Conservation (phyloP, 2,329 filamentous ascomycete genomes). For the Penicillium sclerotiorum region DNA sequence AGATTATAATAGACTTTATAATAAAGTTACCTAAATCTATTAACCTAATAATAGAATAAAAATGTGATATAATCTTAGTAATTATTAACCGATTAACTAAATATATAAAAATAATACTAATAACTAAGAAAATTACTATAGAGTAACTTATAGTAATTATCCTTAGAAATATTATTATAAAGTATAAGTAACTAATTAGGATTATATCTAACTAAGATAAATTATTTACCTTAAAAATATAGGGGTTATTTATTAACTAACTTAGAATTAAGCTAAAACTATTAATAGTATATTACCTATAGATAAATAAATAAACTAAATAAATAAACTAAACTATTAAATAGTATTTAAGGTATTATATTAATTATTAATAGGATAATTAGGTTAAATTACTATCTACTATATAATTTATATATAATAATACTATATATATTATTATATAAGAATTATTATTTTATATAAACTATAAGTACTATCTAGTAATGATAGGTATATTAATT, state of each 20-base stretch:
- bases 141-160: background rate
- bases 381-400: background rate
- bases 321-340: constrained; percentile 5
- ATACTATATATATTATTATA: background rate
- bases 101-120: background rate
- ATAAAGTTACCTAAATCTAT: constrained; percentile 1
- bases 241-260: background rate
- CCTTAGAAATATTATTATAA: background rate
- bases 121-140: background rate
- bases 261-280: constrained; percentile 9
- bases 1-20: constrained; percentile 8
- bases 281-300: background rate
- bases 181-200: background rate
- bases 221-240: constrained; percentile 6
- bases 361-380: constrained; percentile 12
- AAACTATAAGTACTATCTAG: background rate
- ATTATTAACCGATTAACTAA: background rate
- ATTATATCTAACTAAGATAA: constrained; percentile 1
- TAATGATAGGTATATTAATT: background rate
- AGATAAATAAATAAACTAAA: constrained; percentile 7
- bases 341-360: constrained; percentile 11
- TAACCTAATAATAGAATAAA: background rate
- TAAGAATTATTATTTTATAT: background rate
- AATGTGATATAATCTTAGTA: constrained; percentile 1
- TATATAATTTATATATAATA: background rate